A percentile compares a stretch with the other conserved stretches of the same genome.
These are phyloP conservation scores for Apophysomyces ossiformis DNA, from an alignment of 371 early-diverging fungal species.

Conservation along the genomic window DNA sequence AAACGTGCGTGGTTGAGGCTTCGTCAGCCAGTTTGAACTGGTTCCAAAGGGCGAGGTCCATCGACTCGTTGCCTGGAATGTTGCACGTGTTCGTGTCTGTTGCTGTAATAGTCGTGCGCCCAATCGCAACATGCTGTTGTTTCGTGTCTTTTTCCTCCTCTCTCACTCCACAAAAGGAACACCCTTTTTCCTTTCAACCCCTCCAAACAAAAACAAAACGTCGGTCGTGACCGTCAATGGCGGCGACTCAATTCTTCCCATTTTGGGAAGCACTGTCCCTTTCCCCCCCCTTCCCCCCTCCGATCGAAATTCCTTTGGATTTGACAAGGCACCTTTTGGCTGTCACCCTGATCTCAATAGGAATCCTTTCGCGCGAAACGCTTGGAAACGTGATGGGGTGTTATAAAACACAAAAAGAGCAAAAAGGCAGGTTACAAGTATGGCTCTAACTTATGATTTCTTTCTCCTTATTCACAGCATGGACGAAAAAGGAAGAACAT, in stretches of 20 bases:
- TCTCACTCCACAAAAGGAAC: not conserved
- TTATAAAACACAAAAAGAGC: too few relatives aligned
- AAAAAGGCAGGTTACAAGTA: too few relatives aligned
- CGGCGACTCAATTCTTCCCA: not conserved
- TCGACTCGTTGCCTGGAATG: not conserved
- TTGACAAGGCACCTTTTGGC: too few relatives aligned
- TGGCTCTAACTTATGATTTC: too few relatives aligned
- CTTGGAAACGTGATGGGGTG: too few relatives aligned
- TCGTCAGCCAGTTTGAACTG: not conserved
- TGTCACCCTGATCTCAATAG: too few relatives aligned
- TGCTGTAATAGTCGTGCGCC: constrained; percentile 10
- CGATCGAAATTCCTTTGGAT: too few relatives aligned
- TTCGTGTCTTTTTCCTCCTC: too few relatives aligned
- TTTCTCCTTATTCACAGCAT: too few relatives aligned
- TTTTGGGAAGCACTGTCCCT: not conserved
- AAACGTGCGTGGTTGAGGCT: not conserved
- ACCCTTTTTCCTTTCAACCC: not conserved
- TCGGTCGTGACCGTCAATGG: not conserved
- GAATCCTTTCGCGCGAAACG: too few relatives aligned
- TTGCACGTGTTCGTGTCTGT: not conserved
- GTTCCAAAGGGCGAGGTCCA: not conserved
- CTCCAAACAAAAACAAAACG: constrained; percentile 12
- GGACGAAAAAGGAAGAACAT: too few relatives aligned
- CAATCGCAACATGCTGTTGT: constrained; percentile 11
- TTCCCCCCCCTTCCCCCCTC: not conserved